A percentile compares a stretch with the other conserved stretches of the same genome.
Evolutionary conservation across 2,329 filamentous ascomycete species (phyloP).

Genomic region (Fusarium secorum): DNA sequence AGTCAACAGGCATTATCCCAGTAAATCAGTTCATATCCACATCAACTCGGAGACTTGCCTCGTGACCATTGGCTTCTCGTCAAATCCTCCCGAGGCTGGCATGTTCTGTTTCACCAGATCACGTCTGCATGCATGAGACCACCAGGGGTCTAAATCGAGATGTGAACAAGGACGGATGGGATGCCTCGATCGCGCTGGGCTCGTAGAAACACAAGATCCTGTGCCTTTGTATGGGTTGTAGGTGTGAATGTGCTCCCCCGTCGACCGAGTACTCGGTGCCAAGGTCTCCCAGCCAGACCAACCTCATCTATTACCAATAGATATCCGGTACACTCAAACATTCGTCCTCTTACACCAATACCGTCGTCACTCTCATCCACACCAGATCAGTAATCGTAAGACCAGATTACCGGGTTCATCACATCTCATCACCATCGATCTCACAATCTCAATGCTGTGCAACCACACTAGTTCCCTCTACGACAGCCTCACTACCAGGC

Average conservation of each 20-base stretch:
- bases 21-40: constrained; percentile 1
- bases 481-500: constrained; percentile 1
- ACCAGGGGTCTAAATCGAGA: constrained; percentile 38
- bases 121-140: constrained; percentile 33
- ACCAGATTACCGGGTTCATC: constrained; percentile 30
- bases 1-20: constrained; percentile 9
- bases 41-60: constrained; percentile 6
- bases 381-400: constrained; percentile 1
- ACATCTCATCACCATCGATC: constrained; percentile 17
- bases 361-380: constrained; percentile 4
- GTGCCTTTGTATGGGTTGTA: not conserved
- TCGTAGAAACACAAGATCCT: constrained; percentile 11
- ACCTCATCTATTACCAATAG: not conserved
- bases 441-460: constrained; percentile 25
- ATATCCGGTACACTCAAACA: not conserved
- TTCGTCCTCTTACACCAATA: not conserved
- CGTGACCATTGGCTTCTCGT: constrained; percentile 21
- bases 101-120: constrained; percentile 38
- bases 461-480: constrained; percentile 9
- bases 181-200: constrained; percentile 18
- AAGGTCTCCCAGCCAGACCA: not conserved
- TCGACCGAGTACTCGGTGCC: not conserved
- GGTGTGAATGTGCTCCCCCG: not conserved
- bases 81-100: constrained; percentile 21
- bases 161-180: constrained; percentile 8